Base-by-base conservation (phyloP, 225 moss, liverwort and hornwort genomes). In the Rhytidiadelphus loreus region DNA sequence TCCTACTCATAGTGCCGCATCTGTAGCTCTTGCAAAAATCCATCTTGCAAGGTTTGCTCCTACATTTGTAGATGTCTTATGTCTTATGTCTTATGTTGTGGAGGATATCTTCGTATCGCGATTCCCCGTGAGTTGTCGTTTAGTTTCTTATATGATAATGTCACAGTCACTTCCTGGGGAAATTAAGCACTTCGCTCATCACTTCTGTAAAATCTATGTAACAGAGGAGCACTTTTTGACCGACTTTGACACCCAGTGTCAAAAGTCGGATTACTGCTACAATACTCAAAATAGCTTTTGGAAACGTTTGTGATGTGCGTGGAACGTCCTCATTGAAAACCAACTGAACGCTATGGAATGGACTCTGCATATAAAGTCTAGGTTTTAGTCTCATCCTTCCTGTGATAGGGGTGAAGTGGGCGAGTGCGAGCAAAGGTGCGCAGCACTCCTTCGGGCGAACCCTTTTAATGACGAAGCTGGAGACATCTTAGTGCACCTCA, bases 361-460 rank as follows among this genome's bases (percentile, higher is more conserved):
- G 41, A 30, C 55, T 70, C 70, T 56, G 56, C 41, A 32, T 70
- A 12, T n/a, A 23, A 57, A 15, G 41, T 21, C 70, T 43, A 41
- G 32, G 43, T 71, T 69, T 66, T 57, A 56, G 33, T 75, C 61
- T 84, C 61, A 50, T 83, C 55, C 14, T 86, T 88, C 7, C 32
- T 83, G 68, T 91, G 81, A 55, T 84, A 98, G 96, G 88, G 96
- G 96, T 44, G 95, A 98, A 86, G 87, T 96, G 50, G 91, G 87
- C 86, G 98, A 97, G 90, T 95, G 95, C 72, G 98, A 98, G 88
- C 96, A 95, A 86, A 93, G 91, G 77, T 98, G 97, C 79, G 81
- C 90, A 37, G 86, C 92, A 22, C 91, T 96, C 55, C 93, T 98
- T 77, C 91, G 91, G 13, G 70, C 63, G 44, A 92, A 96, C 44